Conservation (phyloP, 2,329 filamentous ascomycete species). For the Colletotrichum caudatum region DNA sequence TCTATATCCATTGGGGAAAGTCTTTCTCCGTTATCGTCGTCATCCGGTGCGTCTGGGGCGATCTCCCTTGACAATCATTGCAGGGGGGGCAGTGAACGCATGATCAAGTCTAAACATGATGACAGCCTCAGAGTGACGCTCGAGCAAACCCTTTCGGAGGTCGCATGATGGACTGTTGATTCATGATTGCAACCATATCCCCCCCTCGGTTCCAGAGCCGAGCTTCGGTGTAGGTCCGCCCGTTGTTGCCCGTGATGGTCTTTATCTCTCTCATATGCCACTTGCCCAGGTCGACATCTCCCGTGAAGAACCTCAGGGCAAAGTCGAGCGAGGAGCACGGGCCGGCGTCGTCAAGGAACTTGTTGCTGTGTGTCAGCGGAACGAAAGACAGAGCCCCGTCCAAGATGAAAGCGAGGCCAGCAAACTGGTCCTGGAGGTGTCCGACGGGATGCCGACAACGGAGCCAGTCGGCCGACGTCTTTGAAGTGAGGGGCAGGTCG, state of each 20-base stretch:
- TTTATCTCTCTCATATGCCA: conserved; percentile 60
- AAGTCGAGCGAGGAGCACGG: conserved; percentile 64
- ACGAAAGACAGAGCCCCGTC: conserved; percentile 59
- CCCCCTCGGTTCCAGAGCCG: conserved; percentile 60
- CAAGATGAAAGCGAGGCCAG: conserved; percentile 57
- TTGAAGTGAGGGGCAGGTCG: conserved; percentile 47
- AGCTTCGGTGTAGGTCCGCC: conserved; percentile 59
- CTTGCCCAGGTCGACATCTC: conserved; percentile 52
- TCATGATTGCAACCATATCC: conserved; percentile 60
- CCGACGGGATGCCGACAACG: conserved; percentile 45
- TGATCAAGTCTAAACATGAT: neutral
- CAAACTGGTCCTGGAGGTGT: conserved; percentile 50
- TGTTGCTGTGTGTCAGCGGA: conserved; percentile 56
- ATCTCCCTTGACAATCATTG: neutral
- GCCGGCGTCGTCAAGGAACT: conserved; percentile 57
- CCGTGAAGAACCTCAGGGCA: conserved; percentile 58
- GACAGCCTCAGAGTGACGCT: conserved; percentile 12
- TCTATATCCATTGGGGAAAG: neutral
- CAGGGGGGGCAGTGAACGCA: neutral
- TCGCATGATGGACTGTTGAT: conserved; percentile 58
- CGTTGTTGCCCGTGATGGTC: conserved; percentile 53
- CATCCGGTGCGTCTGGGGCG: neutral
- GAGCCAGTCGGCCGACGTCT: conserved; percentile 58
- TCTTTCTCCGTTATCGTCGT: neutral
- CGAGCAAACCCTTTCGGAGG: conserved; percentile 21